Evolutionary conservation across 495 filamentous ascomycete genomes (phyloP), one percentile per base, ranked within the genome.

Genomic region (Penicillium roqueforti): DNA sequence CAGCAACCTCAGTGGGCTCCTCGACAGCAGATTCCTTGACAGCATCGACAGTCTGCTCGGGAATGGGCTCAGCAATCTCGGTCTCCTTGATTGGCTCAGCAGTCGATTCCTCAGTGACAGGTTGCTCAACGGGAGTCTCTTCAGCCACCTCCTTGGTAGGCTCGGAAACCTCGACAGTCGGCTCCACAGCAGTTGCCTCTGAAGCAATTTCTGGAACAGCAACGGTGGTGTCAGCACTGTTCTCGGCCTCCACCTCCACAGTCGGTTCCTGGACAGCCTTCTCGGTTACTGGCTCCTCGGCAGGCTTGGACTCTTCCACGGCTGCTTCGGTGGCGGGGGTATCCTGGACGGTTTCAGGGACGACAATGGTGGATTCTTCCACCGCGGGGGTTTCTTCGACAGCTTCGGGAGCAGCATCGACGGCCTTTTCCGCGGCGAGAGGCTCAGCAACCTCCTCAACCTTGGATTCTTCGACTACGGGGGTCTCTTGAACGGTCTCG

Each of bases 391-490:
- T n/a, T 14, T 34, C 20, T 14, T 48, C 47, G 16, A 11, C 22
- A 18, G 28, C 16, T n/a, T n/a, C n/a, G 11, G 26, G 8, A 8
- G 38, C 6, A 10, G 20, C 38, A 10, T 34, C 6, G n/a, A 31
- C 43, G 4, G 11, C 7, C 26, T 63, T 55, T 37, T 61, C 53
- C 28, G 67, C 61, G 14, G 28, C 23, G 13, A 25, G 39, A 7
- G 51, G 31, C 11, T 60, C 56, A 18, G 41, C 51, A 26, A 47
- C 44, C 29, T 47, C 50, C 50, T 54, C 32, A 34, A 43, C 22
- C 18, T 60, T 49, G 48, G 57, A 41, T 44, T 63, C 63, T 13
- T 36, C 28, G 8, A 42, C 19, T 3, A 54, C 43, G 39, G 62
- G 56, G 4, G 49, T 43, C 34, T 60, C 55, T 6, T 49, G 52